These are phyloP conservation scores for Tympanopsis confertula DNA, from an alignment of 2,329 filamentous ascomycete genomes.

Conservation along the genomic window DNA sequence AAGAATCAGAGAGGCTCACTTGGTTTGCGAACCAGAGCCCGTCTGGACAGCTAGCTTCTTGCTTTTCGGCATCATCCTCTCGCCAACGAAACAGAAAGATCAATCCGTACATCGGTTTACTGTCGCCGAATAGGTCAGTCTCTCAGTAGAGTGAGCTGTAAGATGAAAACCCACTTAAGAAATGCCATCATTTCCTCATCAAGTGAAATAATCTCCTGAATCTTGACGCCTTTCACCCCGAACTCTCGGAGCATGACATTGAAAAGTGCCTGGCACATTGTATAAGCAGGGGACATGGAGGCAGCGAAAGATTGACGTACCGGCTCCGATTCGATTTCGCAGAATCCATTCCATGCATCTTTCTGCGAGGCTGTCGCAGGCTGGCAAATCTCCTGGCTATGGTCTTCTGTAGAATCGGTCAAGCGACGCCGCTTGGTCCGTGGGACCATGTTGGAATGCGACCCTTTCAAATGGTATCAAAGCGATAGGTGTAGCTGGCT, in stretches of 20 bases:
- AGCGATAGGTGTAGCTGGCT: too few relatives aligned
- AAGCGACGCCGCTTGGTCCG: too few relatives aligned
- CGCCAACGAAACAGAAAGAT: conserved; percentile 49
- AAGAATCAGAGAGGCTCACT: conserved; percentile 14
- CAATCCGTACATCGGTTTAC: conserved; percentile 42
- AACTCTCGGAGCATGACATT: conserved; percentile 52
- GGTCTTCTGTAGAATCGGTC: not conserved
- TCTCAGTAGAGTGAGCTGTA: not conserved
- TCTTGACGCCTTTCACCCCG: conserved; percentile 40
- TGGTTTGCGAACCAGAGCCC: conserved; percentile 57
- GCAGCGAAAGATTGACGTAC: conserved; percentile 19
- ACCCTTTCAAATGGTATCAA: too few relatives aligned
- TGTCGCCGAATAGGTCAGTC: conserved; percentile 8
- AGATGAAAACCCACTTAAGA: conserved; percentile 22
- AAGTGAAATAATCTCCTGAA: conserved; percentile 41
- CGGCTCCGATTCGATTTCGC: conserved; percentile 53
- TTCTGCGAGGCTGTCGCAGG: not conserved
- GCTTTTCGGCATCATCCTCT: conserved; percentile 31
- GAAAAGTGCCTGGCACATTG: conserved; percentile 33
- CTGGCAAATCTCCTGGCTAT: not conserved
- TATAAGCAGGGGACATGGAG: conserved; percentile 5
- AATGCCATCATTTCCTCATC: conserved; percentile 34
- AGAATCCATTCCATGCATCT: conserved; percentile 1
- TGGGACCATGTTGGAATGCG: too few relatives aligned
- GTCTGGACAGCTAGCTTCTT: conserved; percentile 33